These are phyloP conservation scores for Solanum chmielewskii DNA, from an alignment of 257 asterid genomes.

Conservation along the genomic window DNA sequence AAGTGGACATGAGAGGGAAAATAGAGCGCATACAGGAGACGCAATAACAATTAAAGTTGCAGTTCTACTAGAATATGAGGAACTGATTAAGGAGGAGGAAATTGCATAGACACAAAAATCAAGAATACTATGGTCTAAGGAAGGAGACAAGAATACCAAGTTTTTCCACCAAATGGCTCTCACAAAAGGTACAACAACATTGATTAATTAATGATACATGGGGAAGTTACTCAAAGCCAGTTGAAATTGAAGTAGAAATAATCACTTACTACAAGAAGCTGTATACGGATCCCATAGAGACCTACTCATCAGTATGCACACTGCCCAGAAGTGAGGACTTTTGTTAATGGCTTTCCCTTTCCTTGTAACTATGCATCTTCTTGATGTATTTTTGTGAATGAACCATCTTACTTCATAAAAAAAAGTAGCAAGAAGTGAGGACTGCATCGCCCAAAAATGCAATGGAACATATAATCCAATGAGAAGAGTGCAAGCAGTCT, in stretches of 20 bases:
- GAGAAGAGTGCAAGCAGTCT: not conserved
- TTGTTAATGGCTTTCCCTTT: not conserved
- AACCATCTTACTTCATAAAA: not conserved
- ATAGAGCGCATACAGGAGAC: not conserved
- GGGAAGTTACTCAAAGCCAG: not conserved
- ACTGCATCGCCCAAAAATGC: not conserved
- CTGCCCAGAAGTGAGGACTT: not conserved
- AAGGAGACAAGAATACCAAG: not conserved
- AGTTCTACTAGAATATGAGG: not conserved
- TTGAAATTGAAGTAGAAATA: not conserved
- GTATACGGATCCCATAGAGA: not conserved
- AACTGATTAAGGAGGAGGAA: not conserved
- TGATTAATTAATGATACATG: not conserved
- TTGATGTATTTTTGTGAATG: not conserved
- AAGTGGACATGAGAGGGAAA: not conserved
- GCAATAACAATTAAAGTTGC: not conserved
- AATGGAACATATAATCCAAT: not conserved
- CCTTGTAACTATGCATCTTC: not conserved
- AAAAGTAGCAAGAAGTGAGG: not conserved
- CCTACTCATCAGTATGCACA: not conserved
- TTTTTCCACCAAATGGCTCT: not conserved
- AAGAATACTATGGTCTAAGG: not conserved
- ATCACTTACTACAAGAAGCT: not conserved
- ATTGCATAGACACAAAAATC: not conserved
- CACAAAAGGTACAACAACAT: not conserved